Conservation (phyloP, 2,329 filamentous ascomycete species). For the Ceratocystis ficicola region DNA sequence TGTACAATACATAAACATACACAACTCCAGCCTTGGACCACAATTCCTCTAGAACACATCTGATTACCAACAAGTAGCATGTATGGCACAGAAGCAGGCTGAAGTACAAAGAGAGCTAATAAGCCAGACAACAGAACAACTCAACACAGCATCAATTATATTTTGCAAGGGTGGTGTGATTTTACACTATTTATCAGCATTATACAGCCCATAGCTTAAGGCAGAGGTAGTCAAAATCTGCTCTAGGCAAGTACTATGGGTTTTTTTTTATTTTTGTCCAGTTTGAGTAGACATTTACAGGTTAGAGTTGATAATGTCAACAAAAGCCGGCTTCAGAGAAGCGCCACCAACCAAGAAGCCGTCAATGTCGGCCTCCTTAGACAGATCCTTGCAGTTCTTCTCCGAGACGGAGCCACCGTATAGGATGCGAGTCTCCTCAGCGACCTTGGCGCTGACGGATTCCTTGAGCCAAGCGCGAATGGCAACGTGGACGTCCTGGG, state of each 20-base stretch:
- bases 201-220: slow-evolving; percentile 22
- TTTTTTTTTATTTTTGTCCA: slow-evolving; percentile 10
- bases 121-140: neutral
- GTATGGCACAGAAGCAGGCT: too few relatives aligned
- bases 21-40: slow-evolving; percentile 22
- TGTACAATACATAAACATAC: slow-evolving; percentile 16
- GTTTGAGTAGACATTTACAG: slow-evolving; percentile 30
- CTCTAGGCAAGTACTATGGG: neutral
- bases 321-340: slow-evolving; percentile 85
- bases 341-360: slow-evolving; percentile 95
- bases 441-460: slow-evolving; percentile 60
- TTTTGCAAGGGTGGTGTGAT: neutral
- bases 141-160: neutral
- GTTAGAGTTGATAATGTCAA: slow-evolving; percentile 49
- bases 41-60: too few relatives aligned
- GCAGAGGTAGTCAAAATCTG: neutral
- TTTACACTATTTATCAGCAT: slow-evolving; percentile 23
- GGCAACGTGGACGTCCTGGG: slow-evolving; percentile 84
- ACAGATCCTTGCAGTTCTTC: slow-evolving; percentile 93
- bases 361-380: slow-evolving; percentile 89
- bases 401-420: slow-evolving; percentile 95
- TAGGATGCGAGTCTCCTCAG: slow-evolving; percentile 82
- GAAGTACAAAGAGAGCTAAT: too few relatives aligned
- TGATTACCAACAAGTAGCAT: too few relatives aligned
- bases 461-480: slow-evolving; percentile 81